Conservation (phyloP, 495 filamentous ascomycete species). For the Aspergillus campestris region DNA sequence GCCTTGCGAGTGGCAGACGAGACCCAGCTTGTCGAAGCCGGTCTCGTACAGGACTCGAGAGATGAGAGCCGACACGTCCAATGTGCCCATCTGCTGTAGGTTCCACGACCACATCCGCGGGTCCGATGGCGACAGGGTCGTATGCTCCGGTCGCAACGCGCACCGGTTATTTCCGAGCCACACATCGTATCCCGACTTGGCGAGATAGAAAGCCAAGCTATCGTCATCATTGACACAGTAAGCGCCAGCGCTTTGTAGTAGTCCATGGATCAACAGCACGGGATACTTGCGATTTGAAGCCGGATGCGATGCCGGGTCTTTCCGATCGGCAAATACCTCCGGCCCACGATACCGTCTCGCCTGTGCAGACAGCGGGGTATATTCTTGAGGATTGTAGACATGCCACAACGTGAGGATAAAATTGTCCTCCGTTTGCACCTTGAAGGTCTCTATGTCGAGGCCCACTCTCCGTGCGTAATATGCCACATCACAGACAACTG, state of each 20-base stretch:
- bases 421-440: constrained; percentile 90
- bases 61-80: constrained; percentile 84
- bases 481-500: constrained; percentile 64
- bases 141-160: constrained; percentile 72
- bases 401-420: constrained; percentile 87
- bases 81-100: constrained; percentile 84
- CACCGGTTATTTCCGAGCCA: constrained; percentile 96
- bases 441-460: constrained; percentile 73
- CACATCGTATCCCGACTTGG: constrained; percentile 90
- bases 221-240: constrained; percentile 89
- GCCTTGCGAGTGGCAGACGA: constrained; percentile 85
- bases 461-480: constrained; percentile 89
- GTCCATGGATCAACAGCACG: constrained; percentile 78
- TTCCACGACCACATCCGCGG: constrained; percentile 98
- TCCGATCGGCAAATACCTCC: constrained; percentile 21
- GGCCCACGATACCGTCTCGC: constrained; percentile 26
- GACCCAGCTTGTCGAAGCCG: constrained; percentile 71
- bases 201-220: constrained; percentile 83
- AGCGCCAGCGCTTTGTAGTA: constrained; percentile 80
- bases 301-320: constrained; percentile 3
- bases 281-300: constrained; percentile 62
- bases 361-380: constrained; percentile 38
- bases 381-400: constrained; percentile 76
- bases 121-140: constrained; percentile 58
- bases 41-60: constrained; percentile 77